phyloP scores from a whole-genome alignment of 75 land plant genomes.

The Pinus tabuliformis region DNA sequence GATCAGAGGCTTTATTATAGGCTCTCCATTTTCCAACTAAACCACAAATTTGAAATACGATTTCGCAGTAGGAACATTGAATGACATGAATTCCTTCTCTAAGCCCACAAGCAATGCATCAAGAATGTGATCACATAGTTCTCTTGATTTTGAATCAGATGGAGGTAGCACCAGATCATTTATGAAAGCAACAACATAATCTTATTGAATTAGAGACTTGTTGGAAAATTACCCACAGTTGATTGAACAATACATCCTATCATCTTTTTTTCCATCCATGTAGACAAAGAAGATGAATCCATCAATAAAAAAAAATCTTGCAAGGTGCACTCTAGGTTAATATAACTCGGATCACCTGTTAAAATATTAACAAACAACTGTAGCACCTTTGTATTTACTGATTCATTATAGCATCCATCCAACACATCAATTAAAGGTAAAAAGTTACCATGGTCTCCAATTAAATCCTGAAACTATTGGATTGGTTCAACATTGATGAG shows the following conservation, averaged over 20 bases:
- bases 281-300: conserved; percentile 50
- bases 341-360: conserved; percentile 23
- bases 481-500: conserved; percentile 3
- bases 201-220: no score
- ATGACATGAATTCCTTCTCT: no score
- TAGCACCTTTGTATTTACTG: conserved; percentile 70
- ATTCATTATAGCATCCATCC: conserved; percentile 57
- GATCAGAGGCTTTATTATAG: no score
- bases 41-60: no score
- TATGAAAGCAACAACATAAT: no score
- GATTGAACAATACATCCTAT: conserved; percentile 36
- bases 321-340: conserved; percentile 38
- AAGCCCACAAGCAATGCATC: no score
- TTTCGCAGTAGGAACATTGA: no score
- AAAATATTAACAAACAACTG: conserved; percentile 56
- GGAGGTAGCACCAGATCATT: no score
- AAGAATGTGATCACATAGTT: no score
- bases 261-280: conserved; percentile 79
- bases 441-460: conserved; percentile 25
- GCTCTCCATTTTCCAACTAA: no score
- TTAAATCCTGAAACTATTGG: conserved; percentile 19
- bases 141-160: no score
- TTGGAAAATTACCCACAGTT: no score
- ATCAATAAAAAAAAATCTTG: conserved; percentile 65
- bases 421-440: conserved; percentile 42